Base-by-base conservation (phyloP, 345 rosid species). In the Noccaea bulbosa region DNA sequence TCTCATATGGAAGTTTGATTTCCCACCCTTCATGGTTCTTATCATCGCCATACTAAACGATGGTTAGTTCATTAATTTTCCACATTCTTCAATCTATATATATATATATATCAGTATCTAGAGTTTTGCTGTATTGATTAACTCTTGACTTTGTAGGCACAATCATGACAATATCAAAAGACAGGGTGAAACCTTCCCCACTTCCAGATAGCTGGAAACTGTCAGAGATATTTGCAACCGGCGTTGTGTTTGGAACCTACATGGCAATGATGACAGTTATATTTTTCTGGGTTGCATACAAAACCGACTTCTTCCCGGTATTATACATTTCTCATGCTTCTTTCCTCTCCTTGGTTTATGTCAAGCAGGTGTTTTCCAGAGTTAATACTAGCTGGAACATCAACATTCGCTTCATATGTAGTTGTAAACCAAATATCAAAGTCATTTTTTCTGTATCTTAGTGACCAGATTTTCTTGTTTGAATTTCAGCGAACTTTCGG, bases 21-120 rank as follows among this genome's bases (percentile, higher is more conserved):
- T 94, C 74, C 99, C 99, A 44, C 99, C 99, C 53, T 94, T 94
- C 77, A 94, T 94, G 99, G 99, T 94, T 82, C 98, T 94, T 81
- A 88, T 91, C 65, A 94, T 94, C 59, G 99, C 99, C 33, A 91
- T 94, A 77, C 91, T 91, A 38, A 94, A 94, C 65, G 98, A 94
- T 71, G 99, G 98, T 94, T 69, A 1, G 93, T 83, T 62, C 47
- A 40, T n/a, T 8, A 14, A 17, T 20, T 27, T 47, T 73, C 6
- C 9, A 10, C 46, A 34, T 44, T 52, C 24, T 32, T 17, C 38
- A 58, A 12, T 61, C 41, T 34, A 27, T n/a, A 8, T 35, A 15
- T 75, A 15, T 75, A 27, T n/a, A 8, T 35, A 15, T 75, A 15
- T 75, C 30, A 62, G 32, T 39, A 17, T 20, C 38, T 37, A 27